Evolutionary conservation across 2,329 filamentous ascomycete genomes (phyloP), one percentile per base, ranked within the genome.

Genomic region (Thielaviopsis populi): DNA sequence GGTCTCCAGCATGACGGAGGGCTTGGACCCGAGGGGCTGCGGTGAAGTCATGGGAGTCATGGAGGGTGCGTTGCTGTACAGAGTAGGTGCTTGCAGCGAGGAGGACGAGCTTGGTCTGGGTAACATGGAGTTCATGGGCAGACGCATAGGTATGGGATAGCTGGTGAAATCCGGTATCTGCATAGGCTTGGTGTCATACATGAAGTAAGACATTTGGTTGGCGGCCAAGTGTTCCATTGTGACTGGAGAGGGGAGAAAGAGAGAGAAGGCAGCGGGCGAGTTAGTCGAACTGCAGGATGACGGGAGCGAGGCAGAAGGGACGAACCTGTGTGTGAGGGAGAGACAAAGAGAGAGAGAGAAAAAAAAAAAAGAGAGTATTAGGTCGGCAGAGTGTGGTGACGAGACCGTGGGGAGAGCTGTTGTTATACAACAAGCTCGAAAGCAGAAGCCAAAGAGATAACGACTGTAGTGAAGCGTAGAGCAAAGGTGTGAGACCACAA

Each of bases 41-140:
- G 88, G 89, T 19, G 88, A 92, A 56, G 85, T 85, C 71, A 86
- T 83, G 19, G 88, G 88, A 8, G 89, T 92, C 75, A 89, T 78
- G 69, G 62, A 37, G 61, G 83, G 83, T 63, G 81, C 78, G 67
- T 82, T 79, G 74, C 76, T 78, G 73, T 80, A 79, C 72, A 85
- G 69, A 73, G 79, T 76, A 61, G 79, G 77, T 19, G 76, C 74
- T 61, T 75, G 75, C 70, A 86, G 85, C 68, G 85, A 85, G 75
- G 81, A 80, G 1, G 83, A 83, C 15, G 83, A 85, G 71, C 78
- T 81, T 62, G 85, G 85, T 71, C 85, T 77, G 63, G 83, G 84
- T 78, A 84, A 85, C 69, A 82, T 78, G 61, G 83, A 81, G 48
- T 83, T 84, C 42, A 82, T 83, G 19, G 83, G 82, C 70, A 85